Base-by-base conservation (phyloP, 768 basidiomycete species). In the Psilocybe subaeruginosa region DNA sequence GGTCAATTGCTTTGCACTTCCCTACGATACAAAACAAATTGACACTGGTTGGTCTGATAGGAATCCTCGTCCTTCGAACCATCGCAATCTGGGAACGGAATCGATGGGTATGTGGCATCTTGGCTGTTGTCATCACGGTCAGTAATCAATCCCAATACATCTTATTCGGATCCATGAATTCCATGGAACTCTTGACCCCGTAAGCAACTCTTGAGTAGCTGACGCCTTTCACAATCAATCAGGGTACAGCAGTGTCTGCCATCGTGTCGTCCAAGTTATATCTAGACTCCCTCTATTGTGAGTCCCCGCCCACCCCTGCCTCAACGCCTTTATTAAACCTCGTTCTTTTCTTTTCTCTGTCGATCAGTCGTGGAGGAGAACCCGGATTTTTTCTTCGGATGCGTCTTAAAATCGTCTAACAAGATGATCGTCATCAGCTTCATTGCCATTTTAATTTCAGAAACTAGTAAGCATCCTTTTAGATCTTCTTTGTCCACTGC, bases 81-180 rank as follows among this genome's bases (percentile, higher is more conserved):
- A 60, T 61, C 29, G 68, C 66, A 19, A 65, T 69, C 23, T 69
- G 68, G 68, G 51, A 64, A 33, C 49, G 58, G 31, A 62, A 63
- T 30, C 35, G 23, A 3, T 56, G 43, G 54, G 52, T 66, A 16
- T 53, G 31, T n/a, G 29, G 9, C 33, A 17, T 59, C 29, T 12
- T 53, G 45, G 35, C 17, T 35, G 30, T 58, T 33, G 54, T 69
- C 8, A 58, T 39, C 16, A 46, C 51, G 19, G 35, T 64, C n/a
- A 63, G 49, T 14, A 43, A 49, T n/a, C 41, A 43, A 11, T 11
- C 14, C 41, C 41, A 43, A 12, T n/a, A 7, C 41, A 12, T 12
- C 41, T 12, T n/a, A 5, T n/a, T n/a, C 41, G 5, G 41, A 12
- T n/a, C 41, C 41, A 43, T 12, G 41, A 11, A 35, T 35, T 35